phyloP scores from a whole-genome alignment of 352 stramenopile species.

The Elongisporangium prolatum region DNA sequence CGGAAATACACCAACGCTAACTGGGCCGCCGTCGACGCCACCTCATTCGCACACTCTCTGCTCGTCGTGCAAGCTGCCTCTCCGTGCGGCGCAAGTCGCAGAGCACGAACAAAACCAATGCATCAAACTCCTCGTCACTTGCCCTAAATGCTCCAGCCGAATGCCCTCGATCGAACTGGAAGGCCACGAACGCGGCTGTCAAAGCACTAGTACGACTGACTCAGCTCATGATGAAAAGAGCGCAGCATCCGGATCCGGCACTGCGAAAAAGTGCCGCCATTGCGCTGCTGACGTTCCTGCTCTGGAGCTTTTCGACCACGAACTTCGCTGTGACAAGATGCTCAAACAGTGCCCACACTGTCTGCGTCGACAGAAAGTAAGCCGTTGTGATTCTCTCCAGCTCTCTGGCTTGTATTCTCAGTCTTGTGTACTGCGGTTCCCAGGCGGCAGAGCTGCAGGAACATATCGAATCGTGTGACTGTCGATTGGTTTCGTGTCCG shows the following conservation, averaged over 20 bases:
- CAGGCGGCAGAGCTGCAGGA: constrained; percentile 71
- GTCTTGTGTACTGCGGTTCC: background rate
- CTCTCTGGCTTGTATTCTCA: background rate
- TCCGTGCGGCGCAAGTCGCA: constrained; percentile 34
- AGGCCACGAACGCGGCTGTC: constrained; percentile 28
- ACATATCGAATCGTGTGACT: constrained; percentile 81
- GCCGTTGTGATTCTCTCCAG: background rate
- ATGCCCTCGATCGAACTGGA: constrained; percentile 43
- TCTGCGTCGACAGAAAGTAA: constrained; percentile 68
- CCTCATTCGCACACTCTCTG: constrained; percentile 29
- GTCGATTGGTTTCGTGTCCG: constrained; percentile 65
- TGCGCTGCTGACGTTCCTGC: constrained; percentile 39
- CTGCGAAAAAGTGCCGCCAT: constrained; percentile 63
- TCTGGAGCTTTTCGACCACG: constrained; percentile 58
- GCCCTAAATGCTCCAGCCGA: constrained; percentile 28
- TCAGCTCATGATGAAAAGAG: no score
- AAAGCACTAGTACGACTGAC: background rate
- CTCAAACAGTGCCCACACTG: constrained; percentile 84
- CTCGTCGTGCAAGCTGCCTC: constrained; percentile 38
- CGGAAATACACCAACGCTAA: background rate
- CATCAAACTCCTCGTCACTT: constrained; percentile 43
- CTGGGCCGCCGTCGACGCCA: constrained; percentile 2
- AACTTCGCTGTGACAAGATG: constrained; percentile 72
- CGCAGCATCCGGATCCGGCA: background rate
- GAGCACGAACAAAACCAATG: constrained; percentile 60